phyloP scores from a whole-genome alignment of 805 yeast species.

The Ogataea haglerorum region DNA sequence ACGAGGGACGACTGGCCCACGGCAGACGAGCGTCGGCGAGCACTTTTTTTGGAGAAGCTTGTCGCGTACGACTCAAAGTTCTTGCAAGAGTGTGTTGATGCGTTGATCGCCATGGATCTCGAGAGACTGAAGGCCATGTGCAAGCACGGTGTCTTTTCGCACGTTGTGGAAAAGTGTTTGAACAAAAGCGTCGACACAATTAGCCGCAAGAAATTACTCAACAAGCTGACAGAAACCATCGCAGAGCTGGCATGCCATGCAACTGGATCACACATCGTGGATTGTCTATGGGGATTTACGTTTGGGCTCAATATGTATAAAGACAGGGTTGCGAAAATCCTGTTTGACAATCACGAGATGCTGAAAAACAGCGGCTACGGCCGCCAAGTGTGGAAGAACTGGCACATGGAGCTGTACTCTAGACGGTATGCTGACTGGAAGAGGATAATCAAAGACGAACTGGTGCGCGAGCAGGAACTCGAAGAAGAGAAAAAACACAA shows the following conservation, averaged over 20 bases:
- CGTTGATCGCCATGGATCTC: conserved; percentile 56
- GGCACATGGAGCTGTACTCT: conserved; percentile 78
- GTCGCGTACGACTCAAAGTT: conserved; percentile 65
- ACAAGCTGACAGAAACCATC: conserved; percentile 50
- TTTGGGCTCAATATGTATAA: conserved; percentile 75
- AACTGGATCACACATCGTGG: conserved; percentile 88
- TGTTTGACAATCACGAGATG: conserved; percentile 54
- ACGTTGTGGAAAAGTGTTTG: conserved; percentile 72
- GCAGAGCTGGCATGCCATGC: conserved; percentile 73
- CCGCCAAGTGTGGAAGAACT: conserved; percentile 89
- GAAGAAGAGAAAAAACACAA: conserved; percentile 3
- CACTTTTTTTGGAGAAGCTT: conserved; percentile 69
- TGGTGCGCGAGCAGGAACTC: conserved; percentile 1
- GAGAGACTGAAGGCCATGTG: conserved; percentile 71
- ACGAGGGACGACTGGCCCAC: conserved; percentile 91
- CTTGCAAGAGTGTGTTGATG: conserved; percentile 54
- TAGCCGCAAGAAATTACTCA: conserved; percentile 61
- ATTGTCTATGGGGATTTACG: conserved; percentile 78
- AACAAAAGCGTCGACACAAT: conserved; percentile 45
- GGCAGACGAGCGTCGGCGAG: conserved; percentile 78
- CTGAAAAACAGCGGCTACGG: conserved; percentile 89
- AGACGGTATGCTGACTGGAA: conserved; percentile 86
- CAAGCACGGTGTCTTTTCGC: conserved; percentile 86
- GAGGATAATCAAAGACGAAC: conserved; percentile 39
- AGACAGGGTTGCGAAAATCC: conserved; percentile 75